A percentile compares a stretch with the other conserved stretches of the same genome.
phyloP scores from a whole-genome alignment of 495 filamentous ascomycete genomes.

The Aspergillus cristatus region DNA sequence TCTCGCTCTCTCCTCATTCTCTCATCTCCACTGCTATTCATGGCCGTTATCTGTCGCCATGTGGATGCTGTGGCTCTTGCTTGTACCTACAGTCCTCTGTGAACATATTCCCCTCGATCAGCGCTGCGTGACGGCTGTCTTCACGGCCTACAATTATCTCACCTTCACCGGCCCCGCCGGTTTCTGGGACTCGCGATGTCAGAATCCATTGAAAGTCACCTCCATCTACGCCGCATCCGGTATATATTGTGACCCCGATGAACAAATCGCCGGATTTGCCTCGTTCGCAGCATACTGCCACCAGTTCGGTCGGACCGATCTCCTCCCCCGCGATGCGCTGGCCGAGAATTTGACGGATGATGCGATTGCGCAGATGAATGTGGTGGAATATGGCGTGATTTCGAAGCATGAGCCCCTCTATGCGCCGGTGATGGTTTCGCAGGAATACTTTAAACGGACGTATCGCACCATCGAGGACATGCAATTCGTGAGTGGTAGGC shows the following conservation, averaged over 20 bases:
- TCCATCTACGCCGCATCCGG: constrained; percentile 33
- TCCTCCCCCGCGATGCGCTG: constrained; percentile 22
- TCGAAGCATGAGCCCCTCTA: constrained; percentile 8
- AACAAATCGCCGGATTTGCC: constrained; percentile 18
- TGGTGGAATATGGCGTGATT: constrained; percentile 24
- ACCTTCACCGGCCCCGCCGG: constrained; percentile 21
- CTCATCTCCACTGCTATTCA: too few species aligned
- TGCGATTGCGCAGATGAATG: constrained; percentile 22
- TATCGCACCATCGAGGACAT: constrained; percentile 31
- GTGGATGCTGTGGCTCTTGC: not conserved
- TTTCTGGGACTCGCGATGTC: constrained; percentile 24
- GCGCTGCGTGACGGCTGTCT: constrained; percentile 30
- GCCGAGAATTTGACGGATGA: constrained; percentile 30
- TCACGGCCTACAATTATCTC: constrained; percentile 29
- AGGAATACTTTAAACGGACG: constrained; percentile 19
- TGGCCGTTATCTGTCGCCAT: too few species aligned
- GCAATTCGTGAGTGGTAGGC: constrained; percentile 28
- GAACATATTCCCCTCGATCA: constrained; percentile 15
- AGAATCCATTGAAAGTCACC: constrained; percentile 22
- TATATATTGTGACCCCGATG: constrained; percentile 21
- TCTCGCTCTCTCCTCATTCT: too few species aligned
- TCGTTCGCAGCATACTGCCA: constrained; percentile 18
- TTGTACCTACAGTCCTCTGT: constrained; percentile 2
- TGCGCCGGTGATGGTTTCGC: constrained; percentile 21
- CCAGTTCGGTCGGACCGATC: constrained; percentile 15